Conservation (phyloP, 345 rosid genomes). For the Salix purpurea region DNA sequence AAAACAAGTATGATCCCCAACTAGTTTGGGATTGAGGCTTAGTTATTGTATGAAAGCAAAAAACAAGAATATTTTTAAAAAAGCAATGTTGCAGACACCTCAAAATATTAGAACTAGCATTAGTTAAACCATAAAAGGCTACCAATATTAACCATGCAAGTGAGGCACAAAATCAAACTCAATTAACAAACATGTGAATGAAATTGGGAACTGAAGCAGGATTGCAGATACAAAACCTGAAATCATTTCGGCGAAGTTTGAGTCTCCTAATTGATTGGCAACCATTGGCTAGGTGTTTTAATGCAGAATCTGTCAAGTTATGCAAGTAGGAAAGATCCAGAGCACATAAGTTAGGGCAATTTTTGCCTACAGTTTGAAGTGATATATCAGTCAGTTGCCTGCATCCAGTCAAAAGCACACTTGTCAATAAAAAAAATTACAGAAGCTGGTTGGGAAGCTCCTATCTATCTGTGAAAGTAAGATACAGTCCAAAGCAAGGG, state of each 20-base stretch:
- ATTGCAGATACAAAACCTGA: constrained; percentile 21
- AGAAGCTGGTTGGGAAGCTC: not conserved
- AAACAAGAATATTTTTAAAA: too few relatives aligned
- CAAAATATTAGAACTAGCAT: not conserved
- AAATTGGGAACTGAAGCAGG: not conserved
- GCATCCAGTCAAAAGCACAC: constrained; percentile 20
- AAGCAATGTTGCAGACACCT: too few relatives aligned
- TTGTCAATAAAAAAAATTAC: not conserved
- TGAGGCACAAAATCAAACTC: not conserved
- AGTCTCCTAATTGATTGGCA: constrained; percentile 32
- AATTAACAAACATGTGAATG: not conserved
- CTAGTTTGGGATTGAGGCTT: too few relatives aligned
- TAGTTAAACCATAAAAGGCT: not conserved
- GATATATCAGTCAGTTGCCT: constrained; percentile 43
- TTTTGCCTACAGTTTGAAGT: constrained; percentile 28
- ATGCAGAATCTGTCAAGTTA: constrained; percentile 33
- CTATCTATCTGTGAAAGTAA: not conserved
- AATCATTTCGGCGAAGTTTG: constrained; percentile 30
- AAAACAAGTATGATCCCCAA: too few relatives aligned
- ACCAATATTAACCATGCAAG: not conserved
- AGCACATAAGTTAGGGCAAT: constrained; percentile 28
- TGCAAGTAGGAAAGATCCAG: constrained; percentile 42
- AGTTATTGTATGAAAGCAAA: too few relatives aligned
- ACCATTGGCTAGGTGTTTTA: constrained; percentile 41
- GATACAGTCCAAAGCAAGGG: not conserved